These are phyloP conservation scores for Porodaedalea pini DNA, from an alignment of 1,284 basidiomycete species.

Conservation along the genomic window DNA sequence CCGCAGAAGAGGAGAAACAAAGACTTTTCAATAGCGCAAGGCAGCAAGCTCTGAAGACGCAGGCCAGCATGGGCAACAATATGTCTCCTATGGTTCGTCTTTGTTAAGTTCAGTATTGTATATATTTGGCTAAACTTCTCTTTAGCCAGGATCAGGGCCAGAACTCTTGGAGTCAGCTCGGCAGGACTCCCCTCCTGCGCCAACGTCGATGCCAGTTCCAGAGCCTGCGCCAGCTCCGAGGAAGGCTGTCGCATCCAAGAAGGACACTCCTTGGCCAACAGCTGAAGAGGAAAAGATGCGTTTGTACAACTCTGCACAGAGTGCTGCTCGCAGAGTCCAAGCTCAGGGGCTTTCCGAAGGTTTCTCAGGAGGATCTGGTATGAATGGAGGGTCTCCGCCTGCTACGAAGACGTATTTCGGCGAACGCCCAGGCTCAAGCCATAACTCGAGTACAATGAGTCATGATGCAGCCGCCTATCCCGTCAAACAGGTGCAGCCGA, in stretches of 20 bases:
- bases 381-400: constrained; percentile 10
- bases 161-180: neutral
- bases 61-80: constrained; percentile 17
- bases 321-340: constrained; percentile 17
- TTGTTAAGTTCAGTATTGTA: neutral
- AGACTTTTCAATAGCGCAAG: constrained; percentile 62
- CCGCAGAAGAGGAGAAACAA: constrained; percentile 71
- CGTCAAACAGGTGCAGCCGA: neutral
- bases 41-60: constrained; percentile 28
- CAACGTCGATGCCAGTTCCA: constrained; percentile 8
- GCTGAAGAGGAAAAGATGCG: constrained; percentile 25
- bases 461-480: neutral
- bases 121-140: neutral
- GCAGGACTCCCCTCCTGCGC: neutral
- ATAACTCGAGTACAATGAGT: neutral
- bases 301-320: constrained; percentile 21
- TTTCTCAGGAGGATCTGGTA: neutral
- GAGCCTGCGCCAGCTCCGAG: neutral
- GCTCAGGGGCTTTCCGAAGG: constrained; percentile 7
- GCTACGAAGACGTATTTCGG: constrained; percentile 8
- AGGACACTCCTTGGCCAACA: constrained; percentile 18
- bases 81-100: constrained; percentile 12
- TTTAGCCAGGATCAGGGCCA: constrained; percentile 1
- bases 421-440: neutral
- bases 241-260: constrained; percentile 3